phyloP scores from a whole-genome alignment of 225 moss, liverwort and hornwort species.

The Physcomitrium patens region DNA sequence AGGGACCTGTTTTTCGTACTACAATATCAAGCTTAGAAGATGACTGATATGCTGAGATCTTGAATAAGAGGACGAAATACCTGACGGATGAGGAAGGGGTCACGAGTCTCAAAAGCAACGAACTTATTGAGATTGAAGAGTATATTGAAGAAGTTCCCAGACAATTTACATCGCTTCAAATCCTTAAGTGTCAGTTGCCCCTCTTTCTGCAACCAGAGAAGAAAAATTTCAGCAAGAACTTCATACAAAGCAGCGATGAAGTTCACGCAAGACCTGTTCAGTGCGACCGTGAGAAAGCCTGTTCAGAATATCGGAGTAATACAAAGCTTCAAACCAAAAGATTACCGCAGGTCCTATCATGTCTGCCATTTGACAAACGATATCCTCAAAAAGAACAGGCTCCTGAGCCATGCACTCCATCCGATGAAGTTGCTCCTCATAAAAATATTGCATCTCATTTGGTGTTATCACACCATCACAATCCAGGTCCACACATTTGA shows the following conservation, averaged over 20 bases:
- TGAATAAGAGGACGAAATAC: conserved; percentile 36
- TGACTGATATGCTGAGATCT: neutral
- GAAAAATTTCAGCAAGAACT: conserved; percentile 24
- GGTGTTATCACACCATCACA: conserved; percentile 96
- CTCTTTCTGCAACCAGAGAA: conserved; percentile 67
- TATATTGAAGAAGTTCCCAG: conserved; percentile 96
- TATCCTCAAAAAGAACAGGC: conserved; percentile 97
- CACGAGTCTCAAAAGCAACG: conserved; percentile 97
- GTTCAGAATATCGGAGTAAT: neutral
- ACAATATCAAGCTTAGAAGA: conserved; percentile 1
- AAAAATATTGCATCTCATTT: conserved; percentile 99
- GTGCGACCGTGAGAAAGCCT: no score
- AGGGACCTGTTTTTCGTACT: conserved; percentile 9
- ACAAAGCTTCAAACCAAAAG: conserved; percentile 14
- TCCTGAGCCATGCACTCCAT: conserved; percentile 99
- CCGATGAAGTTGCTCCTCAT: conserved; percentile 96
- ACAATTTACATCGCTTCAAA: conserved; percentile 95
- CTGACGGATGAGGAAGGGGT: conserved; percentile 99
- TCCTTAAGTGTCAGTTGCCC: conserved; percentile 91
- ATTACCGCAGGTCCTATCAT: conserved; percentile 95
- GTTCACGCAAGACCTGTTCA: neutral
- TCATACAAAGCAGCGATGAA: neutral
- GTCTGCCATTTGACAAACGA: conserved; percentile 99
- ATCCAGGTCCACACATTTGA: conserved; percentile 98
- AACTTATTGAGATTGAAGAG: conserved; percentile 99